A percentile compares a stretch with the other conserved stretches of the same genome.
Evolutionary conservation across 352 stramenopile genomes (phyloP).

Genomic region (Blastocystis sp.): DNA sequence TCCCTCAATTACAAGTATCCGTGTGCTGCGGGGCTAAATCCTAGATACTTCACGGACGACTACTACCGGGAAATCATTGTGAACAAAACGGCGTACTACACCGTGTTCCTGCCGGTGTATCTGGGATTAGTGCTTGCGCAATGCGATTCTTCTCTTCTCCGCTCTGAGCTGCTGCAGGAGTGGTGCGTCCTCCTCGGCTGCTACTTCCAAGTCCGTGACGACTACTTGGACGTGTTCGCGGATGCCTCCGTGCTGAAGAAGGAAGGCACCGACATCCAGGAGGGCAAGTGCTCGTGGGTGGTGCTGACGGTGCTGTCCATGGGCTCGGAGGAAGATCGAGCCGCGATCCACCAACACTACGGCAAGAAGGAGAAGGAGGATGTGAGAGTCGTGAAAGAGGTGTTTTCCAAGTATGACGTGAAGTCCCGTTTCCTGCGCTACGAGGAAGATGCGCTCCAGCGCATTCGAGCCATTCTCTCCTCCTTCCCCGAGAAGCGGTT

Average conservation of each 20-base stretch:
- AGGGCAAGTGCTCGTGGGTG: conserved; percentile 53
- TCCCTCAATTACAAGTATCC: conserved; percentile 21
- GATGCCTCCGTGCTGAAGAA: conserved; percentile 35
- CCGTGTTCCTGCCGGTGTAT: conserved; percentile 39
- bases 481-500: not conserved
- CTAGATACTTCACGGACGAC: conserved; percentile 25
- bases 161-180: not conserved
- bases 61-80: conserved; percentile 49
- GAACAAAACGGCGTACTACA: conserved; percentile 61
- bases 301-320: conserved; percentile 38
- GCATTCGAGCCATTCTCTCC: not conserved
- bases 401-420: conserved; percentile 15
- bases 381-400: not conserved
- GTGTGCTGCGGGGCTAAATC: not conserved
- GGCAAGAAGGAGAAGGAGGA: conserved; percentile 9
- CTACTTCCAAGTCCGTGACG: conserved; percentile 49
- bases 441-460: not conserved
- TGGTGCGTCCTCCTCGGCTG: not conserved
- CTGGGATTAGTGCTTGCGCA: conserved; percentile 18
- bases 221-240: conserved; percentile 53
- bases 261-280: conserved; percentile 50
- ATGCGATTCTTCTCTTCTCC: not conserved
- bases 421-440: not conserved
- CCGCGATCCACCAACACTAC: not conserved
- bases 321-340: conserved; percentile 29